These are phyloP conservation scores for Phalaenopsis hybrid DNA, from an alignment of 116 monocot species.

Conservation along the genomic window DNA sequence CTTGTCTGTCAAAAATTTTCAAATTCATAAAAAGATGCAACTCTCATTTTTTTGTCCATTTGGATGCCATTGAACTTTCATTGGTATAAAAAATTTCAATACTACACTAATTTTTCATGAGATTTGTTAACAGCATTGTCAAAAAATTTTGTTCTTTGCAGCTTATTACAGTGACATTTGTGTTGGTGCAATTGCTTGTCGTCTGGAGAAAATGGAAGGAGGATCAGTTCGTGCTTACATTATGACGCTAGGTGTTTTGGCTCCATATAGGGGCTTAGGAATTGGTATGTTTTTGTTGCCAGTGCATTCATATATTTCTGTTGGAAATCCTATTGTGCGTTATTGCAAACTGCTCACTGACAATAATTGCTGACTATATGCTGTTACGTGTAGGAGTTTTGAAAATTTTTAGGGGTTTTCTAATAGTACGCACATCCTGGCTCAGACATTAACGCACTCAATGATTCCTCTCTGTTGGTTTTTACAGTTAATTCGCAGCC, in stretches of 20 bases:
- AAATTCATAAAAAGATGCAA: neutral
- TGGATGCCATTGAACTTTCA: neutral
- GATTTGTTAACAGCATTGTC: neutral
- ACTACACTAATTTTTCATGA: neutral
- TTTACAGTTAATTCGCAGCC: no score
- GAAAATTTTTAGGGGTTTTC: neutral
- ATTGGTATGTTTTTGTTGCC: slow-evolving; percentile 44
- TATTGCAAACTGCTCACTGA: neutral
- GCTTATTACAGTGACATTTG: slow-evolving; percentile 96
- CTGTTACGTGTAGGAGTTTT: neutral
- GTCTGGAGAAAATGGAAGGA: slow-evolving; percentile 83
- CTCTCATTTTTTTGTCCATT: neutral
- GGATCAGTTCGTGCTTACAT: slow-evolving; percentile 35
- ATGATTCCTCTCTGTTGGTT: no score
- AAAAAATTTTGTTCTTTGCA: slow-evolving; percentile 16
- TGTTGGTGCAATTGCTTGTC: slow-evolving; percentile 89
- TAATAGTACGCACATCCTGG: no score
- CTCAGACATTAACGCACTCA: no score
- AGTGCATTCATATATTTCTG: neutral
- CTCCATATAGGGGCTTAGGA: slow-evolving; percentile 84
- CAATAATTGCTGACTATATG: neutral
- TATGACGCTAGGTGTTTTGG: slow-evolving; percentile 74
- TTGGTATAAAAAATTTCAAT: neutral
- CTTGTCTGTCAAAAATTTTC: neutral
- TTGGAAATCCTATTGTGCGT: neutral